These are phyloP conservation scores for Syzygium oleosum DNA, from an alignment of 345 rosid genomes.

Conservation along the genomic window DNA sequence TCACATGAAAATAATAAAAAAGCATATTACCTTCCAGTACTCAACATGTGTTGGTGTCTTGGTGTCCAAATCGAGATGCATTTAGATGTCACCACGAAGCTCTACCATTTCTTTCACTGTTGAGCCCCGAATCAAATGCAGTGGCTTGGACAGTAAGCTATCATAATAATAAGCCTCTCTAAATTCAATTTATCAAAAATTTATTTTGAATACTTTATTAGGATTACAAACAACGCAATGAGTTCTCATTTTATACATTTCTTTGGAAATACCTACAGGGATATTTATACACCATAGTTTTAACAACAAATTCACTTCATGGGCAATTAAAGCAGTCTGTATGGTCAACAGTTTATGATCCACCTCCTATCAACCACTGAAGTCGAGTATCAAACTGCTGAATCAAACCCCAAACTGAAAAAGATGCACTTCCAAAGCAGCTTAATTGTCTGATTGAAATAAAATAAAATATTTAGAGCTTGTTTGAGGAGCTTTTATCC, in stretches of 20 bases:
- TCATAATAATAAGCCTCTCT: neutral
- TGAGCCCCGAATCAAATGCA: constrained; percentile 52
- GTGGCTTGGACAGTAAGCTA: neutral
- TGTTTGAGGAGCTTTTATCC: neutral
- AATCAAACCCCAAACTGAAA: neutral
- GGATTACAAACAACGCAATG: neutral
- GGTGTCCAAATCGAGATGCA: constrained; percentile 90
- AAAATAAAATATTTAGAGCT: neutral
- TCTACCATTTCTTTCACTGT: constrained; percentile 91
- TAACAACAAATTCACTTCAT: neutral
- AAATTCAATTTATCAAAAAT: neutral
- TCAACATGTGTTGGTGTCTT: constrained; percentile 58
- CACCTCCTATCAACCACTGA: neutral
- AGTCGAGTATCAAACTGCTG: neutral
- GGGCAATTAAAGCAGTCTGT: neutral
- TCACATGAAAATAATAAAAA: neutral
- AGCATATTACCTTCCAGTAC: constrained; percentile 77
- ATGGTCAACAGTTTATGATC: neutral
- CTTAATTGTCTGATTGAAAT: neutral
- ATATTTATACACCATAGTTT: neutral
- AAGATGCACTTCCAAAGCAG: neutral
- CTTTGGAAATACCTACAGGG: neutral
- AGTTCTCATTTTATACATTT: neutral
- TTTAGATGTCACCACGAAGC: constrained; percentile 85
- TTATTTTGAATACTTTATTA: neutral